These are phyloP conservation scores for Thymus quinquecostatus DNA, from an alignment of 257 asterid species.

Conservation along the genomic window DNA sequence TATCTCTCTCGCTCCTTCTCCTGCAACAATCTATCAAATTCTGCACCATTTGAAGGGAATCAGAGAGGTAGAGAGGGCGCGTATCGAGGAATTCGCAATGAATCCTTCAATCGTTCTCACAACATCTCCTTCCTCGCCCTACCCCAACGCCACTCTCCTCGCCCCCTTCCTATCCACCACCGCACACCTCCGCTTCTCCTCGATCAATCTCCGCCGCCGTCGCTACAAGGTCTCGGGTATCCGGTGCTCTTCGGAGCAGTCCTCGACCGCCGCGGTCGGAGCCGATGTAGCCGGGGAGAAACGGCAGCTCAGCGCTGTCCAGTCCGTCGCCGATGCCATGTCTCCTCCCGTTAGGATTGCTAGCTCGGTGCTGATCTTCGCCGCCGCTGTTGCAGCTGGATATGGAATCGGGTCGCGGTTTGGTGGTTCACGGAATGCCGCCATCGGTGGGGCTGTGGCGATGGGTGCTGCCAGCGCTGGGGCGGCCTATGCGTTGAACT, in stretches of 20 bases:
- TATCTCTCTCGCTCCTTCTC: conserved; percentile 2
- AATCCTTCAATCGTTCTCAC: conserved; percentile 58
- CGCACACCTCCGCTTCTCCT: conserved; percentile 39
- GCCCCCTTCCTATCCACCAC: conserved; percentile 45
- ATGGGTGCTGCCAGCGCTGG: conserved; percentile 91
- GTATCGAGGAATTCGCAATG: conserved; percentile 34
- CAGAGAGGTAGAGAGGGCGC: conserved; percentile 17
- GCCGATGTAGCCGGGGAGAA: conserved; percentile 72
- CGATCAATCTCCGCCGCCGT: conserved; percentile 39
- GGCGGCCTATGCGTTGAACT: conserved; percentile 78
- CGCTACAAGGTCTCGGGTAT: conserved; percentile 43
- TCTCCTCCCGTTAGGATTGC: conserved; percentile 82
- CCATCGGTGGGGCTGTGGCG: conserved; percentile 80
- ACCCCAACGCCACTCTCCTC: conserved; percentile 36
- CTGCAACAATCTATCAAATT: background rate
- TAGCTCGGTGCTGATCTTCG: conserved; percentile 65
- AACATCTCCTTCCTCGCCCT: conserved; percentile 47
- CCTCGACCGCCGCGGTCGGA: conserved; percentile 39
- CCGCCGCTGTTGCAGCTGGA: conserved; percentile 83
- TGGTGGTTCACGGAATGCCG: conserved; percentile 76
- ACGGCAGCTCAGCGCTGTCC: conserved; percentile 65
- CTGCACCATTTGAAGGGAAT: conserved; percentile 18
- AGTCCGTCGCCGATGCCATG: conserved; percentile 72
- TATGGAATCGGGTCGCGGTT: conserved; percentile 78
- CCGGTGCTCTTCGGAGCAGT: conserved; percentile 39